phyloP scores from a whole-genome alignment of 768 basidiomycete species.

The Mrakia hoshinonis region DNA sequence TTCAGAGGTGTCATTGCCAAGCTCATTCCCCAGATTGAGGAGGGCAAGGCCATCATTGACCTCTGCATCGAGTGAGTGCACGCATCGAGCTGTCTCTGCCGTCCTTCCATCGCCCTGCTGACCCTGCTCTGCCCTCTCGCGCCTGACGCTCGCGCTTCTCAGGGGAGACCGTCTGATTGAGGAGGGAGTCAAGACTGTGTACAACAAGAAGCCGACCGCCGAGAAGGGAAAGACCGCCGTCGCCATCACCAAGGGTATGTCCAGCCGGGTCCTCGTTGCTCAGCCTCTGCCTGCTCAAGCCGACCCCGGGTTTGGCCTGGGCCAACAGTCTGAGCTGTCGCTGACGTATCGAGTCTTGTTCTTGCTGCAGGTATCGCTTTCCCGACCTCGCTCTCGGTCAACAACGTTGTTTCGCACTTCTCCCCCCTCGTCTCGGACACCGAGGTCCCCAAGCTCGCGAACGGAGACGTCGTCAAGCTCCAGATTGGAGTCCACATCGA shows the following conservation, averaged over 20 bases:
- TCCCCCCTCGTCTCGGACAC: constrained; percentile 79
- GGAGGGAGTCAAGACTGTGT: constrained; percentile 70
- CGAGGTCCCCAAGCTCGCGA: constrained; percentile 40
- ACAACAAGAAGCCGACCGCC: constrained; percentile 74
- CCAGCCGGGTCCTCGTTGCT: background rate
- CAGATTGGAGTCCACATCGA: constrained; percentile 97
- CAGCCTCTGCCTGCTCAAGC: background rate
- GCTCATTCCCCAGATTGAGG: constrained; percentile 63
- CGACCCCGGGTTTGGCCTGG: background rate
- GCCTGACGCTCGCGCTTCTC: background rate
- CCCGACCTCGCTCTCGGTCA: constrained; percentile 87
- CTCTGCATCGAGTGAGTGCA: constrained; percentile 60
- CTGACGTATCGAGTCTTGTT: background rate
- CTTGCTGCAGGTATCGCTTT: constrained; percentile 67
- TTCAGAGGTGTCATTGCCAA: constrained; percentile 75
- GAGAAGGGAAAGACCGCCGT: constrained; percentile 39
- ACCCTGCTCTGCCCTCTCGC: background rate
- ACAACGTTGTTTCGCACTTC: constrained; percentile 92
- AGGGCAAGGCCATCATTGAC: constrained; percentile 77
- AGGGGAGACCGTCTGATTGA: constrained; percentile 84
- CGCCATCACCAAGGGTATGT: constrained; percentile 75
- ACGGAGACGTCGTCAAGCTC: constrained; percentile 89
- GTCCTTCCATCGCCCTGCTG: background rate
- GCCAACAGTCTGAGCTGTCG: background rate
- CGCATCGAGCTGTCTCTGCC: background rate